Evolutionary conservation across 139 green algal genomes (phyloP).

Genomic region (Chlorella sp.): DNA sequence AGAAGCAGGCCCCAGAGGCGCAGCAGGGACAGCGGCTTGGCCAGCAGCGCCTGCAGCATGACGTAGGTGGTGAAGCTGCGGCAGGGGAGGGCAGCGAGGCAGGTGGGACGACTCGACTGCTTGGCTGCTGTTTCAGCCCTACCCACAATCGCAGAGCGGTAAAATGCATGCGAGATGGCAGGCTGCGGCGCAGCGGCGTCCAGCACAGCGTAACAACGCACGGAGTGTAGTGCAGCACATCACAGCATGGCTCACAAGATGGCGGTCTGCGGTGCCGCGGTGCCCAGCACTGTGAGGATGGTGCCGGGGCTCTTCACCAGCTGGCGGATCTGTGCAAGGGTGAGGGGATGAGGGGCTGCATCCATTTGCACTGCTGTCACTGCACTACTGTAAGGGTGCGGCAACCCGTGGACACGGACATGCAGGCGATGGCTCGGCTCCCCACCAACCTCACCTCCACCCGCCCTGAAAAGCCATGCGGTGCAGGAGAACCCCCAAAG

Average conservation of each 20-base stretch:
- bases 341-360: background rate
- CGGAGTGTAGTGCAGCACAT: background rate
- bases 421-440: too few relatives aligned
- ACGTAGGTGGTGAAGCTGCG: constrained; percentile 9
- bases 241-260: constrained; percentile 70
- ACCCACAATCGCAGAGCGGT: too few relatives aligned
- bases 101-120: too few relatives aligned
- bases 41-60: constrained; percentile 20
- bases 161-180: background rate
- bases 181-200: too few relatives aligned
- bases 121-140: too few relatives aligned
- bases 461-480: too few relatives aligned
- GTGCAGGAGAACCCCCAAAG: too few relatives aligned
- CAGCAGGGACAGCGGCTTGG: constrained; percentile 37
- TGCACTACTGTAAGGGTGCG: too few relatives aligned
- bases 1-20: constrained; percentile 26
- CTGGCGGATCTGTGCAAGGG: background rate
- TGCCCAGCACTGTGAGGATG: constrained; percentile 67
- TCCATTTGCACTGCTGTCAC: too few relatives aligned
- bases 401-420: too few relatives aligned
- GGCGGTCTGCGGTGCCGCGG: constrained; percentile 66
- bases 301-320: constrained; percentile 19
- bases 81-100: background rate
- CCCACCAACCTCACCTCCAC: too few relatives aligned
- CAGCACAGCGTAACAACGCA: background rate